Conservation (phyloP, 106 monocot genomes). For the Apostasia ramifera region DNA sequence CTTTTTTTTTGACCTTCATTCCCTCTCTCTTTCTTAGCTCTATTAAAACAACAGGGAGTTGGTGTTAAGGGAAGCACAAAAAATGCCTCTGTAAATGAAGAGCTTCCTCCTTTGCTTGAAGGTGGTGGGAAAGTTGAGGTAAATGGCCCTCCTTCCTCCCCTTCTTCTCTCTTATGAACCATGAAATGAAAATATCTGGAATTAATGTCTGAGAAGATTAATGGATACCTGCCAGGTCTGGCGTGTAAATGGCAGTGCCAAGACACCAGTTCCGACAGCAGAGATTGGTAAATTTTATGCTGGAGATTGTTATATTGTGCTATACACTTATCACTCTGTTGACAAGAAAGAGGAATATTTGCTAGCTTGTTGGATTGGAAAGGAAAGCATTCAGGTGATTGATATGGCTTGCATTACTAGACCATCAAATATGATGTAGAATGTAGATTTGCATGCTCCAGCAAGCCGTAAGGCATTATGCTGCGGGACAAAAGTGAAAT, state of each 20-base stretch:
- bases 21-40: slow-evolving; percentile 19
- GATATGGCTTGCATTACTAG: background rate
- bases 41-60: slow-evolving; percentile 61
- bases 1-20: background rate
- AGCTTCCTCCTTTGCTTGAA: slow-evolving; percentile 41
- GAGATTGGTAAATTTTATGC: slow-evolving; percentile 73
- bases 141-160: background rate
- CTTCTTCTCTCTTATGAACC: background rate
- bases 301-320: slow-evolving; percentile 84
- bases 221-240: slow-evolving; percentile 1
- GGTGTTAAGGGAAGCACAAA: slow-evolving; percentile 49
- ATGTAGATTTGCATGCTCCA: too few relatives aligned
- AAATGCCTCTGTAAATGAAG: slow-evolving; percentile 31
- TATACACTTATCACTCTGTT: slow-evolving; percentile 62
- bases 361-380: slow-evolving; percentile 66
- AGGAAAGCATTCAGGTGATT: slow-evolving; percentile 59
- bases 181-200: background rate
- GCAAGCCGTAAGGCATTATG: too few relatives aligned
- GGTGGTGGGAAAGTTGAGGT: slow-evolving; percentile 44
- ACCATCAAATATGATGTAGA: too few relatives aligned
- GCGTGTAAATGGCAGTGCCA: slow-evolving; percentile 65
- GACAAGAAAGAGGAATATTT: slow-evolving; percentile 83
- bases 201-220: background rate
- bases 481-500: too few relatives aligned
- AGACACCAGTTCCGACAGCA: slow-evolving; percentile 37